Percentiles rank a stretch among this genome's conserved stretches.
These are phyloP conservation scores for Powellomyces hirtus DNA, from an alignment of 192 early-diverging fungal genomes.

Conservation along the genomic window DNA sequence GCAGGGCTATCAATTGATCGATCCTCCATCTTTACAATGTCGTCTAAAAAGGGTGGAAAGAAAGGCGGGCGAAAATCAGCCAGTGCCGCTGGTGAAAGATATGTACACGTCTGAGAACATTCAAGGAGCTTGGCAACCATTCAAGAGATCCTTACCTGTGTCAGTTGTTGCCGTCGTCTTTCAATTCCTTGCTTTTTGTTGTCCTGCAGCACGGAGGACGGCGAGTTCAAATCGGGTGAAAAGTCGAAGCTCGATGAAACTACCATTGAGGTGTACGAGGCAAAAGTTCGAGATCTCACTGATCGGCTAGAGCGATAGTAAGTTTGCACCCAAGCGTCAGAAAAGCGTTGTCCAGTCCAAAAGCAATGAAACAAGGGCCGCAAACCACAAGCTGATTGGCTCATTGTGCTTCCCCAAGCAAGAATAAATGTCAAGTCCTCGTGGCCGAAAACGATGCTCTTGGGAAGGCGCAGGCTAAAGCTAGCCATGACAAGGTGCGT, in stretches of 20 bases:
- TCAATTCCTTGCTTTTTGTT: conserved; percentile 1
- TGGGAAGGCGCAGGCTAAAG: conserved; percentile 49
- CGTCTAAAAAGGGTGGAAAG: conserved; percentile 34
- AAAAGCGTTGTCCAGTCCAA: neutral
- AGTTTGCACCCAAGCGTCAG: neutral
- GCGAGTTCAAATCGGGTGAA: conserved; percentile 20
- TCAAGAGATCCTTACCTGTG: neutral
- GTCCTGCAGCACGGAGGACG: neutral
- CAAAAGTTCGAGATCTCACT: conserved; percentile 46
- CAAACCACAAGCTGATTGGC: neutral
- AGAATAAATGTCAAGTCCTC: conserved; percentile 50
- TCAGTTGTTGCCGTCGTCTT: neutral
- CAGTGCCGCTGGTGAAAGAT: conserved; percentile 17
- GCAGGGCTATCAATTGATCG: too few relatives aligned
- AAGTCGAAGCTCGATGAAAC: conserved; percentile 35
- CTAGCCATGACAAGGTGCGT: conserved; percentile 52
- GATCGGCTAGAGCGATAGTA: conserved; percentile 53
- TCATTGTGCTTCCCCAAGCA: conserved; percentile 28
- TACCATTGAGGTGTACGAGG: conserved; percentile 54
- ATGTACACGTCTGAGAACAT: neutral
- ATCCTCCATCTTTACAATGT: too few relatives aligned
- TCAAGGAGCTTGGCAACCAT: neutral
- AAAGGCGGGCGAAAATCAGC: conserved; percentile 16
- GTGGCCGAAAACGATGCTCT: conserved; percentile 49
- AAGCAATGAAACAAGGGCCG: neutral